Evolutionary conservation across 805 yeast species (phyloP).

Genomic region (Maudiozyma pseudohumilis): DNA sequence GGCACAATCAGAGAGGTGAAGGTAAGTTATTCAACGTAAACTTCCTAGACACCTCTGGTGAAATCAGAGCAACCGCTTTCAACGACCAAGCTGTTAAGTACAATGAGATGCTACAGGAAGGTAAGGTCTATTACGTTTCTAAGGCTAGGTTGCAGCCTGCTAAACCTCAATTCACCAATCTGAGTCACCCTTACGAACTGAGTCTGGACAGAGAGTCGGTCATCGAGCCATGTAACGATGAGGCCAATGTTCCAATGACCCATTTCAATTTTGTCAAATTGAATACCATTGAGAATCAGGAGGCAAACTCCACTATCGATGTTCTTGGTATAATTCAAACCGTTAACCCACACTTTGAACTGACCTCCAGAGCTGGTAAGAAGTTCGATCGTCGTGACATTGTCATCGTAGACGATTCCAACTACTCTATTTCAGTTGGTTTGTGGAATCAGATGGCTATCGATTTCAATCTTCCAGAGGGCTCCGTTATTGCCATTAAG

Average conservation of each 20-base stretch:
- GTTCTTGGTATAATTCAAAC: constrained; percentile 79
- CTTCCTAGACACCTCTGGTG: constrained; percentile 88
- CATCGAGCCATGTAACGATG: constrained; percentile 57
- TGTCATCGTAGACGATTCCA: constrained; percentile 74
- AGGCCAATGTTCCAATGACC: constrained; percentile 62
- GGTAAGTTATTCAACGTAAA: constrained; percentile 86
- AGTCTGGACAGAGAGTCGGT: constrained; percentile 69
- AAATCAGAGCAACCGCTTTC: constrained; percentile 91
- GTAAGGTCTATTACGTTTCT: constrained; percentile 76
- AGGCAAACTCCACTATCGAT: constrained; percentile 66
- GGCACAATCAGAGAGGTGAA: constrained; percentile 78
- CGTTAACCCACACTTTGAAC: constrained; percentile 64
- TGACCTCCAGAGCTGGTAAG: constrained; percentile 83
- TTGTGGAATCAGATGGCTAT: constrained; percentile 85
- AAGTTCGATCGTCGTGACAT: constrained; percentile 90
- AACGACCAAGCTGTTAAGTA: constrained; percentile 76
- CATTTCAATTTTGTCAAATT: constrained; percentile 68
- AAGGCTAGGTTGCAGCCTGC: constrained; percentile 75
- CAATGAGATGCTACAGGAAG: constrained; percentile 71
- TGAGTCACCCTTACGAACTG: constrained; percentile 83
- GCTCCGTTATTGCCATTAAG: constrained; percentile 83
- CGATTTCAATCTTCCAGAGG: constrained; percentile 62
- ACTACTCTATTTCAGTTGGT: constrained; percentile 65
- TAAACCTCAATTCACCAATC: constrained; percentile 74
- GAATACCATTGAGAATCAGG: constrained; percentile 53